Base-by-base conservation (phyloP, 2,329 filamentous ascomycete genomes). In the Alternaria conjuncta region DNA sequence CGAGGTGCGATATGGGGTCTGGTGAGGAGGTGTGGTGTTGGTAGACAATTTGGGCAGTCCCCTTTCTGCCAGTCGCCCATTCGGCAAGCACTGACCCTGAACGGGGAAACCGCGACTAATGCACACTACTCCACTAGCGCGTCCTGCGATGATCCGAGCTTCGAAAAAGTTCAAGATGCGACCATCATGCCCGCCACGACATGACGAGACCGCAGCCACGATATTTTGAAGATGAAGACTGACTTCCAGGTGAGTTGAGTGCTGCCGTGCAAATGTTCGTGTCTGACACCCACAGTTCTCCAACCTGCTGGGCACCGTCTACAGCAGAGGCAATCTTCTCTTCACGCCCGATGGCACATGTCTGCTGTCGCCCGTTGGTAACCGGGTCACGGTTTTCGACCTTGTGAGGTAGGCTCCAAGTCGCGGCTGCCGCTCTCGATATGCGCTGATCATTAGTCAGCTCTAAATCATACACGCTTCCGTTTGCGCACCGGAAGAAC, bases 271-370 rank as follows among this genome's bases (percentile, higher is more conserved):
- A 4, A 7, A 12, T 7, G 49, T 61, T n/a, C 9, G n/a, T 20
- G 18, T 45, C 72, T 83, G 61, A 82, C 64, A 9, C 9, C 13
- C n/a, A n/a, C 76, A 97, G 94, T 99, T 99, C 84, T 97, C 95
- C 80, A 99, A 98, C 83, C 88, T 99, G 80, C 88, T 99, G 77
- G 96, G 96, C 79, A 99, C 96, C 72, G 96, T 99, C 79, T 99
- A 98, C 86, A 93, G 94, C 84, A 93, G 94, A 88, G 96, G 96
- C 82, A 99, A 98, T 81, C 88, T 99, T 76, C 87, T 97, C 79
- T 99, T 96, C 85, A 96, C 93, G 75, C 93, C 94, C 65, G 95
- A 99, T 87, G 96, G 96, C 79, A 96, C 93, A 75, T 95, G 93
- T 83, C 87, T 99, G 70, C 92, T 96, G 76, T 99, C 96, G 47